Percentiles rank a stretch among this genome's conserved stretches.
Conservation (phyloP, 805 yeast genomes). For the Priceomyces fermenticarens region DNA sequence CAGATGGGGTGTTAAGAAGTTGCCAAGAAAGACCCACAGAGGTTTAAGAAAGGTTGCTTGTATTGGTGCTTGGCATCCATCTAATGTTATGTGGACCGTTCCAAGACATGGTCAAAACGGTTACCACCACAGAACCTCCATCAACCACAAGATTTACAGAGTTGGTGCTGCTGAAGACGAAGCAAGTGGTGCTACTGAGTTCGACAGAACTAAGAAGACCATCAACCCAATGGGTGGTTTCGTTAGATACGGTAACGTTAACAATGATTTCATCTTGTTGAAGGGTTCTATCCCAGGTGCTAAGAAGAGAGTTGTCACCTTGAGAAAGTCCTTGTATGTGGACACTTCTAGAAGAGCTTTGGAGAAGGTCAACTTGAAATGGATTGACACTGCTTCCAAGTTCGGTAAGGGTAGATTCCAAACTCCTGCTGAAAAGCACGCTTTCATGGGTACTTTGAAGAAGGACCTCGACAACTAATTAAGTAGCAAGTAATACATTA, state of each 20-base stretch:
- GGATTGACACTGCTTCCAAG: conserved; percentile 99
- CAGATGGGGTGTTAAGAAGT: conserved; percentile 99
- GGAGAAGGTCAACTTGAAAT: conserved; percentile 95
- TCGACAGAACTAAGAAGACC: conserved; percentile 99
- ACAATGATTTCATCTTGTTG: conserved; percentile 95
- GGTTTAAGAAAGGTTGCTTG: conserved; percentile 99
- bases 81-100: conserved; percentile 99
- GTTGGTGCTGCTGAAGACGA: conserved; percentile 96
- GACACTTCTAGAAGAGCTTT: conserved; percentile 97
- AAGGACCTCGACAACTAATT: conserved; percentile 70
- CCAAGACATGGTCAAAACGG: conserved; percentile 99
- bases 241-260: conserved; percentile 97
- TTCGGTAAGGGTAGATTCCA: conserved; percentile 99
- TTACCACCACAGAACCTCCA: conserved; percentile 99
- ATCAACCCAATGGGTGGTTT: conserved; percentile 99
- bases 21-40: conserved; percentile 99
- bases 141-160: conserved; percentile 99
- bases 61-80: conserved; percentile 99
- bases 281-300: conserved; percentile 99
- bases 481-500: no score
- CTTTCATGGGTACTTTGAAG: conserved; percentile 99
- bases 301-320: conserved; percentile 98
- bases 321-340: conserved; percentile 97
- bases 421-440: conserved; percentile 99
- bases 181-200: conserved; percentile 91